Evolutionary conservation across 2,329 filamentous ascomycete species (phyloP).

Genomic region (Xylaria sp.): DNA sequence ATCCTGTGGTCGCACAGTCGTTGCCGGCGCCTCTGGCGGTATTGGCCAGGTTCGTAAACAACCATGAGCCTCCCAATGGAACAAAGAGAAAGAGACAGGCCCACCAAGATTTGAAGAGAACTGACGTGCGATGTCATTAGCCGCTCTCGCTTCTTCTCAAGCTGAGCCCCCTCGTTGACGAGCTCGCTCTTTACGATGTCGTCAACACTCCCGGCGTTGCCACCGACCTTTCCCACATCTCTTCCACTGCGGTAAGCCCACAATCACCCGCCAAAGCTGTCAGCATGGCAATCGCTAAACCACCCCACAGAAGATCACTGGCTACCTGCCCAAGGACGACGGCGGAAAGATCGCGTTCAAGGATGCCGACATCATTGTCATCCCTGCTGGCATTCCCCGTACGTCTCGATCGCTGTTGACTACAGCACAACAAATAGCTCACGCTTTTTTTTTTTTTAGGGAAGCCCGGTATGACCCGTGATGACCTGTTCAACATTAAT

Average conservation of each 20-base stretch:
- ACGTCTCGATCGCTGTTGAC: constrained; percentile 47
- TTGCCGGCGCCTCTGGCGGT: constrained; percentile 96
- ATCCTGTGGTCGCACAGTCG: constrained; percentile 54
- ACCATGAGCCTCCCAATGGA: not conserved
- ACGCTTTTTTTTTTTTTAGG: constrained; percentile 58
- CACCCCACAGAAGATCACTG: constrained; percentile 73
- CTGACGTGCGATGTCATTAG: constrained; percentile 52
- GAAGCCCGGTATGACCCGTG: constrained; percentile 99
- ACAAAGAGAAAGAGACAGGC: not conserved
- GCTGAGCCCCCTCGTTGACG: constrained; percentile 82
- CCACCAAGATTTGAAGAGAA: constrained; percentile 3
- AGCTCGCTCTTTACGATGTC: constrained; percentile 98
- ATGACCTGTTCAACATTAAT: constrained; percentile 99
- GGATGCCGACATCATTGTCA: constrained; percentile 93
- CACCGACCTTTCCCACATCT: constrained; percentile 96
- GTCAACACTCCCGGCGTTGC: constrained; percentile 98
- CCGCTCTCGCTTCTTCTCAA: constrained; percentile 97
- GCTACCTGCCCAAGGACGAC: constrained; percentile 84
- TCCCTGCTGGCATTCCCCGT: constrained; percentile 98
- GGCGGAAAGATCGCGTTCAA: constrained; percentile 88
- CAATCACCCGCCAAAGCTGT: not conserved
- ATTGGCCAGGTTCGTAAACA: constrained; percentile 83
- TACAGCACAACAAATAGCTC: constrained; percentile 27
- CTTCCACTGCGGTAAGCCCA: constrained; percentile 73
- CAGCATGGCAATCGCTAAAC: constrained; percentile 38